Evolutionary conservation across 2,329 filamentous ascomycete genomes (phyloP), one percentile per base, ranked within the genome.

Genomic region (Calonectria hawksworthii): DNA sequence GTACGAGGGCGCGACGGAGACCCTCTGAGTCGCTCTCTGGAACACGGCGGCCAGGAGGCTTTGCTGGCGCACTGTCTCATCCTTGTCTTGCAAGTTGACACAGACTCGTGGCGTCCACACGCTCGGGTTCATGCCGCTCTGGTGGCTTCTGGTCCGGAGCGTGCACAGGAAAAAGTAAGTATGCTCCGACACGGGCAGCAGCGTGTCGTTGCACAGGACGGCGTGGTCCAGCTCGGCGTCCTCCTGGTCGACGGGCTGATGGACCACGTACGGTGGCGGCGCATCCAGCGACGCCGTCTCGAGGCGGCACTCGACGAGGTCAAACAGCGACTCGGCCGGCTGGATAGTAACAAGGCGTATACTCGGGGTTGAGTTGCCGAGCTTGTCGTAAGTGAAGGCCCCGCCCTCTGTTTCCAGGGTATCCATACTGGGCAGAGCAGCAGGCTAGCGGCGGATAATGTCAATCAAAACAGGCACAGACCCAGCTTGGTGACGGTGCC

Each of bases 131-230:
- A 21, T 16, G 4, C 41, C 13, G 36, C 69, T 32, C 4, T 68
- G 50, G 28, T 72, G 73, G 50, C 54, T 72, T 50, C 69, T 51
- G 8, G 38, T 50, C 28, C 61, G 38, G 11, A 75, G 34, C 4
- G 68, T 59, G 41, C 56, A 75, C 51, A 75, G 56, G 64, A 72
- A 69, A 50, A 72, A 75, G 36, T 72, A 68, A 9, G 65, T 72
- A 41, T 72, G 68, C 28, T 68, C 73, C 14, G 73, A 75, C 14
- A 75, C 64, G 32, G 26, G 32, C 2, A 75, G 56, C 9, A 75
- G 47, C 28, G 30, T 34, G 26, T 59, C 73, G 38, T 72, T 34
- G 23, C 73, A 75, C 26, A 72, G 23, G 32, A 75, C 52, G 7
- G 36, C 73, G 47, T 75, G 73, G 54, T 69, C 56, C 21, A 50